phyloP scores from a whole-genome alignment of 2,329 filamentous ascomycete genomes.

The Aspergillus sergii region DNA sequence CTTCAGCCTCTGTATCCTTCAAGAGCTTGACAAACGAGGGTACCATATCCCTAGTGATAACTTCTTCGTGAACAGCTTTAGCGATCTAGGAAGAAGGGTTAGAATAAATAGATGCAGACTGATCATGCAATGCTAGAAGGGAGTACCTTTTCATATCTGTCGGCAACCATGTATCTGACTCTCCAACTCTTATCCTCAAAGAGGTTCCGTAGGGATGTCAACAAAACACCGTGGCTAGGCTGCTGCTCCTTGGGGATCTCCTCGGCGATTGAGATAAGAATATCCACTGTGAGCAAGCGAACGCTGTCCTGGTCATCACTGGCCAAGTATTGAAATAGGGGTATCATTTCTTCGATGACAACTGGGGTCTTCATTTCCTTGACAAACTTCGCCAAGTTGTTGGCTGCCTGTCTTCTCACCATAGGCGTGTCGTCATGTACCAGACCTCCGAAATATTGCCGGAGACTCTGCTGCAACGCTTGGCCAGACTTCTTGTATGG shows the following conservation, averaged over 20 bases:
- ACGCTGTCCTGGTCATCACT: conserved; percentile 98
- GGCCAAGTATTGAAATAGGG: conserved; percentile 94
- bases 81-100: conserved; percentile 69
- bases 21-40: conserved; percentile 96
- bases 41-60: conserved; percentile 89
- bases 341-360: conserved; percentile 98
- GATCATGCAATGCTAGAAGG: background rate
- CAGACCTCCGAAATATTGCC: conserved; percentile 87
- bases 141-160: conserved; percentile 91
- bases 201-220: conserved; percentile 85
- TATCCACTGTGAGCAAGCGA: conserved; percentile 90
- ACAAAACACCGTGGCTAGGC: conserved; percentile 87
- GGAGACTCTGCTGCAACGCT: conserved; percentile 84
- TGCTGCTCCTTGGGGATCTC: conserved; percentile 98
- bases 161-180: conserved; percentile 98
- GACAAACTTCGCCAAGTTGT: conserved; percentile 95
- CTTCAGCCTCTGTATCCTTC: conserved; percentile 97
- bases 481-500: conserved; percentile 91
- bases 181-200: conserved; percentile 99
- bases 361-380: conserved; percentile 92
- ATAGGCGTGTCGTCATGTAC: conserved; percentile 99
- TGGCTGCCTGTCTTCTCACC: conserved; percentile 95
- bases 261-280: conserved; percentile 94
- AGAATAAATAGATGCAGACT: conserved; percentile 9
- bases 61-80: conserved; percentile 96